These are phyloP conservation scores for Trichoderma polysporum DNA, from an alignment of 2,329 filamentous ascomycete genomes.

Conservation along the genomic window DNA sequence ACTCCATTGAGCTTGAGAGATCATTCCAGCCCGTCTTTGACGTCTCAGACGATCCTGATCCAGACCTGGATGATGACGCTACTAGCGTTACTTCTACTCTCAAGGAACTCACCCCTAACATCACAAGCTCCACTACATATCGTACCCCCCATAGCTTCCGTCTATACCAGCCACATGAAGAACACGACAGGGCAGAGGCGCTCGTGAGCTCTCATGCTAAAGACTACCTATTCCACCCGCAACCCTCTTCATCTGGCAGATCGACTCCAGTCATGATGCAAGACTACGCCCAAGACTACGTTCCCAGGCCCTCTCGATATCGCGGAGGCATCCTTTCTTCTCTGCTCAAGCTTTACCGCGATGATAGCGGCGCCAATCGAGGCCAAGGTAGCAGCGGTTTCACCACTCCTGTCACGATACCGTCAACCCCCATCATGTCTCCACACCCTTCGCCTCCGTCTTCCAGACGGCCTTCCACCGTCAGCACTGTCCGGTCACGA, in stretches of 20 bases:
- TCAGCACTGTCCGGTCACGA: slow-evolving; percentile 32
- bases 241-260: slow-evolving; percentile 35
- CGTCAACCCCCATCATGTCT: slow-evolving; percentile 42
- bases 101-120: neutral
- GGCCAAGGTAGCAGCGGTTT: slow-evolving; percentile 37
- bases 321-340: slow-evolving; percentile 72
- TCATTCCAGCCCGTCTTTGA: slow-evolving; percentile 36
- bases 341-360: slow-evolving; percentile 67
- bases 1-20: slow-evolving; percentile 34
- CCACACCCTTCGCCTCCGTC: slow-evolving; percentile 42
- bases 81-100: slow-evolving; percentile 11
- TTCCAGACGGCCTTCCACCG: slow-evolving; percentile 42
- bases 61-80: slow-evolving; percentile 24
- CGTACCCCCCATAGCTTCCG: slow-evolving; percentile 27
- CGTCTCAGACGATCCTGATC: slow-evolving; percentile 32
- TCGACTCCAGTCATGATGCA: slow-evolving; percentile 44
- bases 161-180: slow-evolving; percentile 25
- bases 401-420: slow-evolving; percentile 42
- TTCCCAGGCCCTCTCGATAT: slow-evolving; percentile 66
- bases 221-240: slow-evolving; percentile 34
- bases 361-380: slow-evolving; percentile 40
- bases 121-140: slow-evolving; percentile 23
- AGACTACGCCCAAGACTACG: slow-evolving; percentile 55
- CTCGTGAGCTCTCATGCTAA: slow-evolving; percentile 37
- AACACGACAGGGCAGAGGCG: slow-evolving; percentile 35